Base-by-base conservation (phyloP, 495 filamentous ascomycete species). In the Talaromyces borbonicus region DNA sequence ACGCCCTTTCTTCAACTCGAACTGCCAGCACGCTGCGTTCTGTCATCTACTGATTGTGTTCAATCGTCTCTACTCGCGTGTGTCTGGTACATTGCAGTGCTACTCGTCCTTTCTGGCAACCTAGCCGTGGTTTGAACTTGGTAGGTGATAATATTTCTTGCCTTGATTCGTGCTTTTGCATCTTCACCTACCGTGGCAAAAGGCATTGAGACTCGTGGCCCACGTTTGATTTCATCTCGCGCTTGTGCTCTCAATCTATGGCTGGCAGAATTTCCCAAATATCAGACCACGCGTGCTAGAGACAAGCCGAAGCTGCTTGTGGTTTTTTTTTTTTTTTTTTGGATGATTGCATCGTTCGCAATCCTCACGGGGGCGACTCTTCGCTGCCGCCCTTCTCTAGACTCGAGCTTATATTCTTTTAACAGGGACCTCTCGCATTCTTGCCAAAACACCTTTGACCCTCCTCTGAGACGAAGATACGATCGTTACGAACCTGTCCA, bases 101-200 rank as follows among this genome's bases (percentile, higher is more conserved):
- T 20, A 38, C 35, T 38, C 12, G 35, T 20, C 12, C 12, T 16
- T 9, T 11, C 16, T 16, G 18, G 35, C 18, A 20, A 20, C 35
- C 19, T 38, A 38, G 35, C 35, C 9, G 35, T 16, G 5, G 22
- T 20, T 29, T 38, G n/a, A n/a, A n/a, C n/a, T n/a, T n/a, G n/a
- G 35, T 38, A 38, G 35, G 35, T 38, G 35, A 36, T 35, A 16
- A 35, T 33, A 36, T 36, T 36, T 35, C n/a, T 35, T 35, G 5
- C 5, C 18, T 38, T 38, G n/a, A n/a, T n/a, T n/a, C n/a, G n/a
- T 3, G 8, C 16, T 38, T 38, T 5, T 38, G 5, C 35, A n/a
- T 20, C 5, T 38, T 38, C n/a, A n/a, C n/a, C n/a, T n/a, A n/a
- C n/a, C n/a, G n/a, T n/a, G n/a, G n/a, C n/a, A n/a, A n/a, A n/a